Percentiles rank a stretch among this genome's conserved stretches.
Evolutionary conservation across 108 stramenopile species (phyloP).

Genomic region (Conticribra guillardii): DNA sequence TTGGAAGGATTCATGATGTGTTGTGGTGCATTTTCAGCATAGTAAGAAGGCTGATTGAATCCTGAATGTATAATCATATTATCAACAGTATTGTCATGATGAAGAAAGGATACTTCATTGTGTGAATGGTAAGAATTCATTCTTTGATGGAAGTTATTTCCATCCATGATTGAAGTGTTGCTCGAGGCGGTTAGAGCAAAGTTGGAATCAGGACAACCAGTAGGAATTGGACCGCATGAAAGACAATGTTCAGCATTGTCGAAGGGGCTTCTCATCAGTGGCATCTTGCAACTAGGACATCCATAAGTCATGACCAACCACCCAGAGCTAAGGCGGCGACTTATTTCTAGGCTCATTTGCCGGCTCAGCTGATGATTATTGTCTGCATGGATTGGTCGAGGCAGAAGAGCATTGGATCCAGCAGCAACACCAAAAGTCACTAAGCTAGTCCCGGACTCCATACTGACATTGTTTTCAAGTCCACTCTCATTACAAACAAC

Average conservation of each 20-base stretch:
- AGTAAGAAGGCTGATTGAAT: neutral
- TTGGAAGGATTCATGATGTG: too few species aligned
- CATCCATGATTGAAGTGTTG: neutral
- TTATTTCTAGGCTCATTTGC: neutral
- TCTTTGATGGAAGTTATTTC: neutral
- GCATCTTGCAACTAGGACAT: conserved; percentile 3
- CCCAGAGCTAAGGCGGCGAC: neutral
- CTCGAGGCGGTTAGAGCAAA: neutral
- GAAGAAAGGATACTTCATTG: too few species aligned
- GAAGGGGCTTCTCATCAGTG: neutral
- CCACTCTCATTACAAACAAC: conserved; percentile 17
- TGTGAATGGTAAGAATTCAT: neutral
- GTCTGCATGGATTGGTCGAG: neutral
- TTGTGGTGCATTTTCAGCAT: too few species aligned
- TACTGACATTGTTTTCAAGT: neutral
- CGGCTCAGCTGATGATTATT: neutral
- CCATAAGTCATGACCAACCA: neutral
- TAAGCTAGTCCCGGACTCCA: neutral
- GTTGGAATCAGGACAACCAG: neutral
- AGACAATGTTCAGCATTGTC: conserved; percentile 4
- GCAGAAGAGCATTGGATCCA: conserved; percentile 3
- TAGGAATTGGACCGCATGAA: conserved; percentile 12
- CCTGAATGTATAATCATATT: neutral
- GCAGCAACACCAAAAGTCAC: neutral
- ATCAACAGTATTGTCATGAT: too few species aligned